Evolutionary conservation across 2,329 filamentous ascomycete species (phyloP), one percentile per base, ranked within the genome.

Genomic region (Apiospora rasikravindrae): DNA sequence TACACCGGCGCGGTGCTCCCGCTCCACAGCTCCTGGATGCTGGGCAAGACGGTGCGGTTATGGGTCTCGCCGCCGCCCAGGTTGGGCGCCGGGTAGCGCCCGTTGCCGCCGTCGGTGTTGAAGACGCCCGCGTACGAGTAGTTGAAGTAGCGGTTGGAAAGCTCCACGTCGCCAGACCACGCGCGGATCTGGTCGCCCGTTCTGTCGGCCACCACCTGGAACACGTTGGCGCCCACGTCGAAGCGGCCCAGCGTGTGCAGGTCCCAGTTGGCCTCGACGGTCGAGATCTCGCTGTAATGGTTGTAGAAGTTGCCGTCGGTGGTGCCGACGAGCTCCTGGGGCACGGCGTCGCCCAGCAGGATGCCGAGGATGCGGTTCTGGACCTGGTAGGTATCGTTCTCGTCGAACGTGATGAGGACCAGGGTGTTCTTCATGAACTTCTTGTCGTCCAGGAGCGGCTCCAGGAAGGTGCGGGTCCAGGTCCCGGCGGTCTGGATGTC

Each of bases 371-470:
- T 88, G 53, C 86, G 86, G 86, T 96, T 96, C 76, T 88, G 87
- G 37, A 85, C 83, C 7, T 85, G 81, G 82, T 95, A 94, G 13
- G 88, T 90, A 77, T 92, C 89, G 80, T 91, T 93, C 83, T 96
- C 94, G 75, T 96, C 94, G 78, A 94, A 96, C 13, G 91, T 95
- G 73, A 96, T 81, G 6, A 96, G 84, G 13, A 96, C 87, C 1
- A 96, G 87, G 0, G 93, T 95, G 78, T 93, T 89, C 69, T 93
- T 84, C 89, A 92, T 93, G 82, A 96, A 96, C 76, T 91, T 88
- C 68, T 84, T 81, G 83, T 96, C 88, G 47, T 86, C 80, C 8
- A 96, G 86, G 11, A 96, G 89, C 0, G 93, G 93, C 72, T 89
- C 87, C 1, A 96, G 82, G 83, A 95, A 95, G 67, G 79, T 83